Conservation (phyloP, 2,329 filamentous ascomycete genomes). For the Aquanectria penicillioides region DNA sequence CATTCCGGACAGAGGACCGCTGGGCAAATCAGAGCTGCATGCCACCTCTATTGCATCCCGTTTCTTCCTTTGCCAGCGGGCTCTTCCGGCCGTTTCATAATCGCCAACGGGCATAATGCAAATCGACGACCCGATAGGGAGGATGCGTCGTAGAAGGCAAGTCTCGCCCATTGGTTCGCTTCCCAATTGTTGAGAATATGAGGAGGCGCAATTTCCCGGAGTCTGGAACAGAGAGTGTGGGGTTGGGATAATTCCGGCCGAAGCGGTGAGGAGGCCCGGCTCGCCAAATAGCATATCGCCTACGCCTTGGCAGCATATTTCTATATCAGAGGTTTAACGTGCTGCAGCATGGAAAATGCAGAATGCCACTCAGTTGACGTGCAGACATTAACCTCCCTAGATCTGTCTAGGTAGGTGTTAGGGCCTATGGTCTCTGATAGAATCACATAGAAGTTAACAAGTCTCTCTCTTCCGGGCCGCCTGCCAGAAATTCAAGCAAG, state of each 20-base stretch:
- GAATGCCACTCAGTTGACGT: not conserved
- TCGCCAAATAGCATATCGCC: constrained; percentile 30
- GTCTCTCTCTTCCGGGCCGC: too few species aligned
- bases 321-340: not conserved
- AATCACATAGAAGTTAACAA: not conserved
- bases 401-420: not conserved
- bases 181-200: constrained; percentile 12
- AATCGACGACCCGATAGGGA: not conserved
- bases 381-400: not conserved
- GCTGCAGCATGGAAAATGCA: not conserved
- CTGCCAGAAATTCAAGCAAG: not conserved
- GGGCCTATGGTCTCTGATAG: not conserved
- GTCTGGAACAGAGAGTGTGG: constrained; percentile 21
- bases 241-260: constrained; percentile 32
- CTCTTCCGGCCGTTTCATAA: constrained; percentile 3
- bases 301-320: not conserved
- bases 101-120: not conserved
- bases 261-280: constrained; percentile 35
- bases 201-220: constrained; percentile 29
- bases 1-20: not conserved
- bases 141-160: not conserved
- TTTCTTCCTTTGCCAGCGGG: not conserved
- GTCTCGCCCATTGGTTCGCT: constrained; percentile 25
- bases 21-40: not conserved
- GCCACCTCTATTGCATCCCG: too few species aligned